Evolutionary conservation across 768 basidiomycete species (phyloP).

Genomic region (Podaxis sp.): DNA sequence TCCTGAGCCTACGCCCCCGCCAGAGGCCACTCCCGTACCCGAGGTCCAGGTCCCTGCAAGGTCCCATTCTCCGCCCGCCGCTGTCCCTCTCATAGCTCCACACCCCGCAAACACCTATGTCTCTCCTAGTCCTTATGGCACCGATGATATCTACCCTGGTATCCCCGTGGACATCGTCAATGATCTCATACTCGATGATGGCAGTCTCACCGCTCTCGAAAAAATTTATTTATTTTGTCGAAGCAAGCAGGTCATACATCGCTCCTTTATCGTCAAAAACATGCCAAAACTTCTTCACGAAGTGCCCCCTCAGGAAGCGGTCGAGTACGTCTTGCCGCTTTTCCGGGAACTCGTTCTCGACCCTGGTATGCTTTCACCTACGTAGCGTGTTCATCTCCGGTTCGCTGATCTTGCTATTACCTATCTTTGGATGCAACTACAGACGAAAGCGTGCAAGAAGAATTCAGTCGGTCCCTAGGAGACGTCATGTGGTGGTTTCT

Average conservation of each 20-base stretch:
- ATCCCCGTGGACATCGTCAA: conserved; percentile 32
- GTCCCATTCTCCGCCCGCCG: conserved; percentile 23
- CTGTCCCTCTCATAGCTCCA: conserved; percentile 1
- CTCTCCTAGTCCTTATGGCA: conserved; percentile 9
- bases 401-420: conserved; percentile 12
- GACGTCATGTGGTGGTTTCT: conserved; percentile 93
- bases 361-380: conserved; percentile 53
- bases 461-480: conserved; percentile 77
- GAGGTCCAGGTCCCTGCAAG: conserved; percentile 19
- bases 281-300: conserved; percentile 75
- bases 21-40: conserved; percentile 23
- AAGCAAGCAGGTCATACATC: conserved; percentile 59
- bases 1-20: conserved; percentile 22
- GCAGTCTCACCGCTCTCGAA: conserved; percentile 80
- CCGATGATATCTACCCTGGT: conserved; percentile 37
- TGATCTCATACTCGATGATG: conserved; percentile 63
- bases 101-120: conserved; percentile 14
- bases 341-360: conserved; percentile 83
- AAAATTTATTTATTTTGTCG: conserved; percentile 88
- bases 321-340: conserved; percentile 92
- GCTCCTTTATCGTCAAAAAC: conserved; percentile 82
- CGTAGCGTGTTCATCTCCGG: conserved; percentile 6
- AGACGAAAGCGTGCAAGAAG: conserved; percentile 90
- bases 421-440: conserved; percentile 1
- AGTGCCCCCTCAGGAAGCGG: conserved; percentile 83